Evolutionary conservation across 2,329 filamentous ascomycete genomes (phyloP).

Genomic region (Cordyceps cateniannulata): DNA sequence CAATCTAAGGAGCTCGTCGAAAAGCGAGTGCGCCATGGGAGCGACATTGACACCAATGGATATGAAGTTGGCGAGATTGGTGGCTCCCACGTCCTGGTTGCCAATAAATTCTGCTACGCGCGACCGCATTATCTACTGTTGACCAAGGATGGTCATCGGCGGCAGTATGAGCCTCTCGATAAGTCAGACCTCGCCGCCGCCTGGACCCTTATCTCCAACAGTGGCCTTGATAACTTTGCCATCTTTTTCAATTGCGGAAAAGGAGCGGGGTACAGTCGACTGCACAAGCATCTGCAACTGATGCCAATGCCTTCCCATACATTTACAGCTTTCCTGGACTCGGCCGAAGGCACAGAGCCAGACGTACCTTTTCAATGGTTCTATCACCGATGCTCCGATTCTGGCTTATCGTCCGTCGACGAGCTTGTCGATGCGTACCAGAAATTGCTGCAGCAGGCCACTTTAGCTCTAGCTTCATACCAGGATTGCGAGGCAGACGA

Average conservation of each 20-base stretch:
- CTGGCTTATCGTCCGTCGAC: background rate
- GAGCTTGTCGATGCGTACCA: conserved; percentile 21
- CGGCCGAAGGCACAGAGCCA: conserved; percentile 4
- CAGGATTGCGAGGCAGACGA: conserved; percentile 5
- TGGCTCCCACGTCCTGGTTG: conserved; percentile 35
- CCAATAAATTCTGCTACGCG: conserved; percentile 44
- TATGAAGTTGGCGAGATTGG: conserved; percentile 34
- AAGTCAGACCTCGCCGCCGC: conserved; percentile 33
- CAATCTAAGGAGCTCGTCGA: background rate
- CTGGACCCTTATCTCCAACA: conserved; percentile 23
- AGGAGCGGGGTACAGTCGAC: conserved; percentile 36
- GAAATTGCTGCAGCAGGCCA: conserved; percentile 17
- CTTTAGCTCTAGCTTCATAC: background rate
- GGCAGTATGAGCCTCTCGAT: conserved; percentile 38
- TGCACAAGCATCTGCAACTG: conserved; percentile 44
- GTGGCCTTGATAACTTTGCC: conserved; percentile 26
- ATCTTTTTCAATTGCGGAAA: conserved; percentile 41
- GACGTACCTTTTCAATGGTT: conserved; percentile 31
- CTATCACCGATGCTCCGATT: conserved; percentile 15
- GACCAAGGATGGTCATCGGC: conserved; percentile 37
- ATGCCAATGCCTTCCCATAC: conserved; percentile 26
- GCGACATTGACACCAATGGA: conserved; percentile 36
- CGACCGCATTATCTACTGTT: conserved; percentile 41
- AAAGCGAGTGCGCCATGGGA: conserved; percentile 22
- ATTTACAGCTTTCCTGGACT: conserved; percentile 23